phyloP scores from a whole-genome alignment of 306 rosid species.

The Quercus glauca region DNA sequence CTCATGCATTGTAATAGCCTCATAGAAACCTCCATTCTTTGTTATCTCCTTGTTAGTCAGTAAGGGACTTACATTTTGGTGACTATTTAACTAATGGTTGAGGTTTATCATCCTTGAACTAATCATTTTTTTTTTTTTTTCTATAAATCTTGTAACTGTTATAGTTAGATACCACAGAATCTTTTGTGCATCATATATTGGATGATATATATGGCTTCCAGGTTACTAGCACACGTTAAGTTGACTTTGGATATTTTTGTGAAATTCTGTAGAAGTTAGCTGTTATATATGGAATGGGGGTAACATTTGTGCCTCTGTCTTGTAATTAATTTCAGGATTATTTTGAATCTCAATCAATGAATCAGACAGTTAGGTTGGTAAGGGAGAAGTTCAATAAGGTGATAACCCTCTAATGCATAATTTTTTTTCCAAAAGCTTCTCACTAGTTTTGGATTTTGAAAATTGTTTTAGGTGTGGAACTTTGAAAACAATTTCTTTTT shows the following conservation, averaged over 20 bases:
- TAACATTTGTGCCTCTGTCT: conserved; percentile 15
- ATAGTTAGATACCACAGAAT: neutral
- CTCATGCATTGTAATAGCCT: neutral
- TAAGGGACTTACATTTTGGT: neutral
- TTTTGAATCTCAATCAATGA: conserved; percentile 80
- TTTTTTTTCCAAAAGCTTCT: neutral
- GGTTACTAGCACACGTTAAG: conserved; percentile 5
- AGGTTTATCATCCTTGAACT: neutral
- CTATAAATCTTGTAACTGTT: neutral
- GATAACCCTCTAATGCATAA: conserved; percentile 10
- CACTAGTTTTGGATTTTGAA: neutral
- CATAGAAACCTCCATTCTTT: neutral
- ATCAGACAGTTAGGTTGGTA: conserved; percentile 67
- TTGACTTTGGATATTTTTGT: conserved; percentile 7
- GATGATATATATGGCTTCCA: conserved; percentile 4
- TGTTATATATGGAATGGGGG: conserved; percentile 9
- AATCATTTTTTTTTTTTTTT: neutral
- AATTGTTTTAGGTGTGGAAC: neutral
- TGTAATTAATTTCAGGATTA: conserved; percentile 55
- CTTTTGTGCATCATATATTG: neutral
- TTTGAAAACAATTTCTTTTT: conserved; percentile 11
- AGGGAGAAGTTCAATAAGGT: conserved; percentile 93
- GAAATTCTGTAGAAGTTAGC: conserved; percentile 3
- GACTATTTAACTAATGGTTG: neutral
- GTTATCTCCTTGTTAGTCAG: neutral